Evolutionary conservation across 768 basidiomycete genomes (phyloP).

Genomic region (Rhodotorula babjevae): DNA sequence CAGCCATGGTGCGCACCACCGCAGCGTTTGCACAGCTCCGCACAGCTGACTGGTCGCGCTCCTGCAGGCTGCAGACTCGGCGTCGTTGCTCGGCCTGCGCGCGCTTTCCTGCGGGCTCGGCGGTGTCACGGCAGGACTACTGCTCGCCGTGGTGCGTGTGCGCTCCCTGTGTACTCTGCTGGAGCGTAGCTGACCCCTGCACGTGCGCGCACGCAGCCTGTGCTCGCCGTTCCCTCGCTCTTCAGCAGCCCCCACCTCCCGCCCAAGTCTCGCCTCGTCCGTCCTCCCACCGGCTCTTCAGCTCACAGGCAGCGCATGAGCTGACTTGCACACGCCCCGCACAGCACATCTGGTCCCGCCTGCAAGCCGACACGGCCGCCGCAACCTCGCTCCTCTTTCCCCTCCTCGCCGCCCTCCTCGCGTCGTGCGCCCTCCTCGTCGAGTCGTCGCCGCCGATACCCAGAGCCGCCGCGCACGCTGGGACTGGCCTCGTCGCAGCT

Average conservation of each 20-base stretch:
- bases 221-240: not conserved
- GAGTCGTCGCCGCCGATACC: not conserved
- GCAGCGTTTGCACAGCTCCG: not conserved
- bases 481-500: accelerated
- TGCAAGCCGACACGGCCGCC: not conserved
- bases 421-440: slow-evolving; percentile 2
- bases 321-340: not conserved
- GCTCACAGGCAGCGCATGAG: no score
- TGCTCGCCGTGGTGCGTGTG: not conserved
- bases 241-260: not conserved
- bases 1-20: not conserved
- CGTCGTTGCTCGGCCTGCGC: not conserved
- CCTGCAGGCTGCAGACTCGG: not conserved
- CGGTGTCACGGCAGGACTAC: not conserved
- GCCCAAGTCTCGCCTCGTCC: not conserved
- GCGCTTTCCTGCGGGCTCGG: not conserved
- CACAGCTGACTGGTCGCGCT: not conserved
- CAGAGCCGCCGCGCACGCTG: no score
- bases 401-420: not conserved
- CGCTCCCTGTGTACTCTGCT: not conserved
- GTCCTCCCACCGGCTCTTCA: not conserved
- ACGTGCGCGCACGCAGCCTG: not conserved
- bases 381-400: not conserved
- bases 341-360: slow-evolving; percentile 12
- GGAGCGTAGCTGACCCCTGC: not conserved